Evolutionary conservation across 2,329 filamentous ascomycete species (phyloP), one percentile per base, ranked within the genome.

Genomic region (Aspergillus sp.): DNA sequence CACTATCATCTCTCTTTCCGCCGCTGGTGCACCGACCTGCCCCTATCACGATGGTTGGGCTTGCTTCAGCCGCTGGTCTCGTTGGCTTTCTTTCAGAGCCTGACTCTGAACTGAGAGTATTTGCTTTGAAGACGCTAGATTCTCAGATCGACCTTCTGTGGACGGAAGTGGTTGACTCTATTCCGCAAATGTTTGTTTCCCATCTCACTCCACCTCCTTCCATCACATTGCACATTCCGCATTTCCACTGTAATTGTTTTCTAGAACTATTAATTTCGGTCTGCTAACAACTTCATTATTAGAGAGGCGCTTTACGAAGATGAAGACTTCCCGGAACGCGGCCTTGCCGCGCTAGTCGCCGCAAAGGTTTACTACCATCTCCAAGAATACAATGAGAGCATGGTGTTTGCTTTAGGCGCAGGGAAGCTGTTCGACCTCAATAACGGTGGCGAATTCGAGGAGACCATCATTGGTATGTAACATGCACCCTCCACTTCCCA

Each of bases 291-390:
- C 63, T 31, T 39, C 40, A 48, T 59, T 37, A 59, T 60, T 72
- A 98, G 93, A 79, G 95, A 99, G 84, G 91, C 91, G 55, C 86
- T 99, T 51, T 99, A 96, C 78, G 95, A 99, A 83, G 93, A 99
- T 79, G 91, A 96, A 70, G 84, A 86, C 60, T 99, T 99, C 71
- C 90, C 93, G 49, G 90, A 99, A 76, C 91, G 93, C 70, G 90
- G 95, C 75, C 88, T 99, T 56, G 95, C 95, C 55, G 95, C 95
- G 54, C 84, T 99, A 50, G 92, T 99, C 55, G 90, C 96, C 44
- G 90, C 95, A 67, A 99, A 99, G 83, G 92, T 98, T 66, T 99
- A 98, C 81, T 99, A 98, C 74, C 95, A 99, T 74, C 87, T 99
- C 53, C 92, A 97, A 78, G 95, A 95, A 75, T 99, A 99, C 81